Evolutionary conservation across 306 rosid species (phyloP).

Genomic region (Gynostemma pentaphyllum): DNA sequence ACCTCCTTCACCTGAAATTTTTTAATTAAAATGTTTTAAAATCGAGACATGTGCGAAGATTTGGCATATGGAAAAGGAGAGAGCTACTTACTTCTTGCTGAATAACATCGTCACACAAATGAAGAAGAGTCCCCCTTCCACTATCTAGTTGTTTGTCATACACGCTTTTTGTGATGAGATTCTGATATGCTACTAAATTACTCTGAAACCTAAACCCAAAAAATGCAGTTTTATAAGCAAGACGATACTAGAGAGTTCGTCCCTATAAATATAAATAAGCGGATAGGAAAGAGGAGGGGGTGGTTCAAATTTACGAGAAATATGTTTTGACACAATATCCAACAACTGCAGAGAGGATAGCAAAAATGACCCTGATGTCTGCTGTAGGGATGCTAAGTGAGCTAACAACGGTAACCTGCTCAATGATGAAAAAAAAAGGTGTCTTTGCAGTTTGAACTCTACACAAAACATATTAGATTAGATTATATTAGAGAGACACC

Average conservation of each 20-base stretch:
- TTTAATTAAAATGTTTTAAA: no score
- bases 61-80: background rate
- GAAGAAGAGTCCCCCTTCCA: constrained; percentile 95
- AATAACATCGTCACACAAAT: constrained; percentile 91
- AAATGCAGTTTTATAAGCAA: background rate
- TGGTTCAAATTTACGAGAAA: constrained; percentile 49
- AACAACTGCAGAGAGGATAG: constrained; percentile 65
- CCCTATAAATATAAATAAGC: background rate
- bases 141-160: constrained; percentile 92
- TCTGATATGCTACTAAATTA: constrained; percentile 73
- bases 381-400: constrained; percentile 69
- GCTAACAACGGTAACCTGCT: constrained; percentile 74
- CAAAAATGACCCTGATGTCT: constrained; percentile 73
- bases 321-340: constrained; percentile 80
- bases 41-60: background rate
- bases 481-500: constrained; percentile 23
- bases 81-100: constrained; percentile 74
- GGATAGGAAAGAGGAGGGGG: constrained; percentile 10
- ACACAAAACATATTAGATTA: background rate
- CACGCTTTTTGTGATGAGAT: constrained; percentile 81
- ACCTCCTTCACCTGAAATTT: constrained; percentile 72
- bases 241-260: background rate
- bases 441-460: background rate
- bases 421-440: background rate
- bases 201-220: constrained; percentile 68